phyloP scores from a whole-genome alignment of 257 asterid species.

The Mentha longifolia region DNA sequence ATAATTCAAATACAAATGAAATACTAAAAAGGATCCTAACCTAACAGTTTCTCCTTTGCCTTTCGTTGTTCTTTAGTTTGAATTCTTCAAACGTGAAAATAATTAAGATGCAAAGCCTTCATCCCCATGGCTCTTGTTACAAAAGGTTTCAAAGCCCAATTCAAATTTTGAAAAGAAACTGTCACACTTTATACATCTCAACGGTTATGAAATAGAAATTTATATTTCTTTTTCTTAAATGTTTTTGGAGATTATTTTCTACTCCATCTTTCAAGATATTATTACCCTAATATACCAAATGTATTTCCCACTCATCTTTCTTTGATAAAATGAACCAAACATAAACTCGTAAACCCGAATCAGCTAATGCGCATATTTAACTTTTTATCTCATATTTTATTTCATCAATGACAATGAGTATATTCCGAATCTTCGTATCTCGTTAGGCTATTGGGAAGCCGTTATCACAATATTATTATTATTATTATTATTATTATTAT shows the following conservation, averaged over 20 bases:
- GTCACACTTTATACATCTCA: conserved; percentile 15
- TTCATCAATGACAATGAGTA: background rate
- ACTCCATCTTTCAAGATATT: too few relatives aligned
- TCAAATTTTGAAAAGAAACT: conserved; percentile 26
- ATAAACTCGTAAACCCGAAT: too few relatives aligned
- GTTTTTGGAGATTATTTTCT: too few relatives aligned
- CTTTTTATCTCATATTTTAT: background rate
- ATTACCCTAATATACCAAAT: too few relatives aligned
- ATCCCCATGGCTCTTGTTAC: conserved; percentile 4
- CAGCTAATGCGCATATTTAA: background rate
- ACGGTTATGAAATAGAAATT: background rate
- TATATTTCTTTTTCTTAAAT: too few relatives aligned
- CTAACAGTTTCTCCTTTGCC: background rate
- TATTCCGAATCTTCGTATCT: background rate
- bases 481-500: too few relatives aligned
- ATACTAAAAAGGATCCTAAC: background rate
- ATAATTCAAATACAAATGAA: background rate
- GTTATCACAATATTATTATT: too few relatives aligned
- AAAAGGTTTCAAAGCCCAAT: conserved; percentile 12
- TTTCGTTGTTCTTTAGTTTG: conserved; percentile 10
- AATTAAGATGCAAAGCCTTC: background rate
- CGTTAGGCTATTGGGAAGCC: conserved; percentile 26
- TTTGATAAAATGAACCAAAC: too few relatives aligned
- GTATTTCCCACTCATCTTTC: too few relatives aligned
- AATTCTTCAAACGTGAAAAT: background rate